phyloP scores from a whole-genome alignment of 2,329 filamentous ascomycete genomes.

The Aspergillus sp. region DNA sequence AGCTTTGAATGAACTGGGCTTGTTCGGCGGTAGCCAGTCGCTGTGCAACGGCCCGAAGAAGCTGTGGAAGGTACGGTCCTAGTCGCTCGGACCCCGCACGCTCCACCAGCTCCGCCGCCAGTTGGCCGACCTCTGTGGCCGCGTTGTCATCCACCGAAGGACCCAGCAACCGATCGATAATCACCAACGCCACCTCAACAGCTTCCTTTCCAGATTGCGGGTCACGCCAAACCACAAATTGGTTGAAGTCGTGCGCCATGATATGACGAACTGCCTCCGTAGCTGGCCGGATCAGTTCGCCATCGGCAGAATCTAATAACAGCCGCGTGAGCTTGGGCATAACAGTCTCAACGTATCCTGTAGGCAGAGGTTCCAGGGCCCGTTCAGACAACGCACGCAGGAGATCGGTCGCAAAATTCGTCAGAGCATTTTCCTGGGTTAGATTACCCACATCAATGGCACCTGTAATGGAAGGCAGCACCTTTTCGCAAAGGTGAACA shows the following conservation, averaged over 20 bases:
- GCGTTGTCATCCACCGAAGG: constrained; percentile 83
- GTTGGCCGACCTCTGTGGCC: constrained; percentile 88
- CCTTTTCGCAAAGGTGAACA: constrained; percentile 71
- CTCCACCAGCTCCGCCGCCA: constrained; percentile 91
- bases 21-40: constrained; percentile 75
- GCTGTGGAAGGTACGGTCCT: constrained; percentile 80
- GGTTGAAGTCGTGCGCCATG: constrained; percentile 79
- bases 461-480: constrained; percentile 77
- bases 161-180: constrained; percentile 84
- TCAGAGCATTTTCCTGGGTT: constrained; percentile 70
- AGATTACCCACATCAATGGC: constrained; percentile 83
- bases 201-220: constrained; percentile 68
- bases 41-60: constrained; percentile 81
- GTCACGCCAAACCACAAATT: constrained; percentile 82
- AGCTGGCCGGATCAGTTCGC: constrained; percentile 78
- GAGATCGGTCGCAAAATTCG: constrained; percentile 80
- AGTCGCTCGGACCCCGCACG: constrained; percentile 88
- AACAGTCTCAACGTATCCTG: constrained; percentile 74
- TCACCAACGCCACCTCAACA: constrained; percentile 79
- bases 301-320: constrained; percentile 76
- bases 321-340: constrained; percentile 82
- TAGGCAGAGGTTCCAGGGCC: constrained; percentile 75
- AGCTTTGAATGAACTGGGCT: constrained; percentile 86
- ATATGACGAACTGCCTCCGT: constrained; percentile 85
- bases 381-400: constrained; percentile 74